These are phyloP conservation scores for Lachnellula arida DNA, from an alignment of 2,329 filamentous ascomycete genomes.

Conservation along the genomic window DNA sequence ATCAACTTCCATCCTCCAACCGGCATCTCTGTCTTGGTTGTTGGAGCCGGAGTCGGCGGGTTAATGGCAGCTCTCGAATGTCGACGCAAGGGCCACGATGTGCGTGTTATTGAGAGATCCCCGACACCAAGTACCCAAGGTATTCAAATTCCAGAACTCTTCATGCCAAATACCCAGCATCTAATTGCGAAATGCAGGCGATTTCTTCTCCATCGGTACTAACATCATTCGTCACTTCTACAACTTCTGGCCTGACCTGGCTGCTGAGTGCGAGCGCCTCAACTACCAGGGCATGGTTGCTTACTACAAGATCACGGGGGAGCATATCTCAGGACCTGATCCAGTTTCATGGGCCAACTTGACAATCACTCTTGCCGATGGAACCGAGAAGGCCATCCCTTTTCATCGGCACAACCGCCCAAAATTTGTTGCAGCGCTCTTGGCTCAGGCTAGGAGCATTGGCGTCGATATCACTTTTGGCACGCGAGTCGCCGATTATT, in stretches of 20 bases:
- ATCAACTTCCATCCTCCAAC: not conserved
- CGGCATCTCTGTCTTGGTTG: conserved; percentile 46
- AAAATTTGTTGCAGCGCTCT: conserved; percentile 49
- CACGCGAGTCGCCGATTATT: conserved; percentile 45
- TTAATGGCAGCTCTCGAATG: conserved; percentile 57
- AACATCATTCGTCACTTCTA: conserved; percentile 50
- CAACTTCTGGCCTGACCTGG: conserved; percentile 45
- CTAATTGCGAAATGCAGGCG: conserved; percentile 15
- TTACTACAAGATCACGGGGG: conserved; percentile 31
- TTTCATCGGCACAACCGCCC: conserved; percentile 48
- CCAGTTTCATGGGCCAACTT: conserved; percentile 18
- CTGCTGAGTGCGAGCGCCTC: conserved; percentile 42
- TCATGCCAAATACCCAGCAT: not conserved
- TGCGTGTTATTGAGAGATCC: conserved; percentile 43
- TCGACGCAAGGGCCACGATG: conserved; percentile 51
- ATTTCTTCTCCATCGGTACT: conserved; percentile 49
- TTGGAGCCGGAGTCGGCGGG: conserved; percentile 53
- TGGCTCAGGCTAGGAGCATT: conserved; percentile 43
- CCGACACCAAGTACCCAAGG: conserved; percentile 39
- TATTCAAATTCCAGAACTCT: not conserved
- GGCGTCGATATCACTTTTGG: conserved; percentile 50
- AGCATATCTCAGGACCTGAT: conserved; percentile 42
- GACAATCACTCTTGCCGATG: not conserved
- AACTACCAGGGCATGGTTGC: conserved; percentile 34
- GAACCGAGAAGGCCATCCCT: not conserved